Base-by-base conservation (phyloP, 768 basidiomycete genomes). In the Cyclocybe aegerita region DNA sequence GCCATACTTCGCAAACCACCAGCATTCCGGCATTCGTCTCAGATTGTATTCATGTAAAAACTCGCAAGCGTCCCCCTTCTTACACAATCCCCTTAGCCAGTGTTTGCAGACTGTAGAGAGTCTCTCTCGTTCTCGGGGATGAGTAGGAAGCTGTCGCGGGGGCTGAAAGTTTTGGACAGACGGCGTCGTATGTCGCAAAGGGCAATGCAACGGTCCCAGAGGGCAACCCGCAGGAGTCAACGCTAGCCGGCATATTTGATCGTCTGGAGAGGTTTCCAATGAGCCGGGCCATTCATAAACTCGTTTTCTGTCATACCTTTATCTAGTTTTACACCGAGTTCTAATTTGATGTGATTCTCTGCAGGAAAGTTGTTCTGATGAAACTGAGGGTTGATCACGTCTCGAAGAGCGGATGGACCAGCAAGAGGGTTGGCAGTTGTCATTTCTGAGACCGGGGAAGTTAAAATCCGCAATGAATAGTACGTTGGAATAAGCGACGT, bases 31-130 rank as follows among this genome's bases (percentile, higher is more conserved):
- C 95, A 98, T 98, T 53, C 92, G 87, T 52, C 97, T 75, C 44
- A 99, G 79, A 66, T 98, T 97, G 75, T 98, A 99, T 73, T 98
- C 97, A 71, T 99, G 97, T 65, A 98, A 79, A 69, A 98, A 99
- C 72, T 98, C 97, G 73, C 97, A 99, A 17, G 89, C 87, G 64
- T 95, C 90, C 46, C 94, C 96, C 69, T 98, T 98, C 74, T 98
- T 98, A 72, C 97, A 98, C 12, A 99, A 78, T 10, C 97, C 97
- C 49, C 97, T 83, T 38, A 99, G 82, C 90, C 96, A 98, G 72
- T 98, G 97, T 71, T 98, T 98, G 74, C 97, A 99, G 12, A 99
- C 95, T 2, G 96, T 97, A 15, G 88, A 82, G 38, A 93, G 76
- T 38, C 90, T 81, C 58, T 92, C 90, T 56, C 90, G 73, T 61